Conservation (phyloP, 768 basidiomycete genomes). For the Phaffia tasmanica region DNA sequence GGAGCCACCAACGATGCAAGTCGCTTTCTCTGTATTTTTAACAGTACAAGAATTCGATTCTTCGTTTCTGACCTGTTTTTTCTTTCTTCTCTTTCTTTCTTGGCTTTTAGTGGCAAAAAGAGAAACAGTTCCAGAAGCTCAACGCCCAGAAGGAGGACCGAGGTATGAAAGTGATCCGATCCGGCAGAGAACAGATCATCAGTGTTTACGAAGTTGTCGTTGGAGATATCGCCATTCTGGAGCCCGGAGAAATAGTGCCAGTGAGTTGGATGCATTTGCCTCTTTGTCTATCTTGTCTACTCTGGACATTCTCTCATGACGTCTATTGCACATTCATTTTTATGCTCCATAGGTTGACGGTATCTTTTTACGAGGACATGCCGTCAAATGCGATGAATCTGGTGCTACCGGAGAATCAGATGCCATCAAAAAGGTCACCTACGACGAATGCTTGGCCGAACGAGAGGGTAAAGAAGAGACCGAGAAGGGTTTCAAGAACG, state of each 20-base stretch:
- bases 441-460: conserved; percentile 57
- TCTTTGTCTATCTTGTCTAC: background rate
- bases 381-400: conserved; percentile 89
- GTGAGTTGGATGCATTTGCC: conserved; percentile 32
- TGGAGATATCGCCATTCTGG: conserved; percentile 79
- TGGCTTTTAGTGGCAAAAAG: conserved; percentile 73
- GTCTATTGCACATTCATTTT: background rate
- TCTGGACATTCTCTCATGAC: background rate
- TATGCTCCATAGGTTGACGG: conserved; percentile 52
- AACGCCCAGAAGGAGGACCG: conserved; percentile 96
- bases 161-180: conserved; percentile 70
- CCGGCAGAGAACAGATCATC: conserved; percentile 54
- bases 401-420: conserved; percentile 95
- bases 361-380: conserved; percentile 81
- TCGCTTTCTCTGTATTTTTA: background rate
- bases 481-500: conserved; percentile 50
- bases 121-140: conserved; percentile 80
- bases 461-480: conserved; percentile 37
- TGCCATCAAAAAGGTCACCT: conserved; percentile 76
- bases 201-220: conserved; percentile 87
- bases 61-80: background rate
- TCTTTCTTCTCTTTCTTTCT: background rate
- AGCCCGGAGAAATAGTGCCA: conserved; percentile 91
- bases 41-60: too few relatives aligned
- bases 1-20: conserved; percentile 66